These are phyloP conservation scores for Fraxinus pennsylvanica DNA, from an alignment of 257 asterid genomes.

Conservation along the genomic window DNA sequence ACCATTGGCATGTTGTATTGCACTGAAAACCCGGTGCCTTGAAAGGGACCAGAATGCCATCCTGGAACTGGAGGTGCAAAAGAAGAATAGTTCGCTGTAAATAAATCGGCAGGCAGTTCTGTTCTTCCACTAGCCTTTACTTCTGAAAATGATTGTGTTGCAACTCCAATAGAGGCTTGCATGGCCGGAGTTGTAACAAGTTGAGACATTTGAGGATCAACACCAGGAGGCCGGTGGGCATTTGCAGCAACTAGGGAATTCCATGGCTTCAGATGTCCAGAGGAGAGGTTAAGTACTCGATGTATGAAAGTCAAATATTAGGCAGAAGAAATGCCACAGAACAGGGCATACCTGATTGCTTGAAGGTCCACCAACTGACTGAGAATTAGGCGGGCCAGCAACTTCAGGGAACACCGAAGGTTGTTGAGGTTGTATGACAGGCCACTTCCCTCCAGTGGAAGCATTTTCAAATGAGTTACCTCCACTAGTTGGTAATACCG, in stretches of 20 bases:
- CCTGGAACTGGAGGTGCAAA: slow-evolving; percentile 59
- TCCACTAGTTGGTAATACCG: slow-evolving; percentile 28
- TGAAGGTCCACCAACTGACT: slow-evolving; percentile 48
- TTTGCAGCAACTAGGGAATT: slow-evolving; percentile 49
- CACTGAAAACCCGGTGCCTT: slow-evolving; percentile 63
- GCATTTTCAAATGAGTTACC: slow-evolving; percentile 19
- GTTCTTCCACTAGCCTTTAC: slow-evolving; percentile 64
- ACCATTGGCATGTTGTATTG: slow-evolving; percentile 79
- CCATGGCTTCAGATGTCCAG: slow-evolving; percentile 50
- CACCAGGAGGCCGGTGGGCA: slow-evolving; percentile 43
- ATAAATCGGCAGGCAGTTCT: slow-evolving; percentile 82
- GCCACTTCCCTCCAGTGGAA: slow-evolving; percentile 62
- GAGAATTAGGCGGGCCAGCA: slow-evolving; percentile 45
- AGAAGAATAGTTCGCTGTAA: slow-evolving; percentile 65
- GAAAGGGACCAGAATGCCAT: slow-evolving; percentile 68
- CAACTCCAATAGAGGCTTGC: slow-evolving; percentile 44
- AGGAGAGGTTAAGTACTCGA: slow-evolving; percentile 23
- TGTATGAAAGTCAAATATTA: slow-evolving; percentile 16
- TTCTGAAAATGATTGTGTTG: slow-evolving; percentile 39
- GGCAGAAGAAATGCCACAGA: slow-evolving; percentile 5
- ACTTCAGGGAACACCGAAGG: slow-evolving; percentile 47
- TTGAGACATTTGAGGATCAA: slow-evolving; percentile 49
- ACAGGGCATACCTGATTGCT: slow-evolving; percentile 49
- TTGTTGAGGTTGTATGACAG: slow-evolving; percentile 42
- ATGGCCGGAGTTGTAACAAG: slow-evolving; percentile 39